Percentiles rank a stretch among this genome's conserved stretches.
phyloP scores from a whole-genome alignment of 139 green algal species.

The Tetradesmus lagerheimii region DNA sequence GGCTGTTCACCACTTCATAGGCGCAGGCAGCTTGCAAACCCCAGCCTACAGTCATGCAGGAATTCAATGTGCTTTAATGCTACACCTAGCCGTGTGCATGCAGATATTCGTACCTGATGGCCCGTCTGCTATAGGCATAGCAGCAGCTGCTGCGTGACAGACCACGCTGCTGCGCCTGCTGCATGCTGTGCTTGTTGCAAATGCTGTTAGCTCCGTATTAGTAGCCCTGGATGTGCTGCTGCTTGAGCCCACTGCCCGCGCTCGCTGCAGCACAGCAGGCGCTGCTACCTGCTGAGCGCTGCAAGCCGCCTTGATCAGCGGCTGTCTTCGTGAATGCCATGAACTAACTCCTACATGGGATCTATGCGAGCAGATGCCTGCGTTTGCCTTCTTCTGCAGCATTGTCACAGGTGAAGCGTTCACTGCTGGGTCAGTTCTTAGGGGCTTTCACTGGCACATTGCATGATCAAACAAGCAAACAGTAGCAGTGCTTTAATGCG shows the following conservation, averaged over 20 bases:
- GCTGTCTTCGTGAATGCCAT: neutral
- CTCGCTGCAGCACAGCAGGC: neutral
- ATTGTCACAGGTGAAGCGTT: constrained; percentile 1
- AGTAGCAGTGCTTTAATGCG: neutral
- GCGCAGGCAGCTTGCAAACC: neutral
- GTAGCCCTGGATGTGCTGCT: neutral
- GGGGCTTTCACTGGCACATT: neutral
- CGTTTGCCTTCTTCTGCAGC: neutral
- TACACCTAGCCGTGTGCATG: neutral
- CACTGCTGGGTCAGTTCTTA: neutral
- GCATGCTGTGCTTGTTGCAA: neutral
- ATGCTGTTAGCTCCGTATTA: neutral
- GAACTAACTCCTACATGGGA: neutral
- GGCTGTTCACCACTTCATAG: neutral
- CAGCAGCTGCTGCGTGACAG: constrained; percentile 26
- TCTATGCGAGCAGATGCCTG: neutral
- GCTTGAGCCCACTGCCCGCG: neutral
- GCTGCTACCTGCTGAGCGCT: neutral
- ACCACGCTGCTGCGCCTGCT: constrained; percentile 7
- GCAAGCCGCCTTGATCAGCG: neutral
- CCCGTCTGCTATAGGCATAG: neutral
- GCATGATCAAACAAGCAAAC: neutral
- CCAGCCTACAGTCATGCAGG: neutral
- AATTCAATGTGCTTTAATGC: neutral
- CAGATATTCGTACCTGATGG: neutral